Percentiles rank a stretch among this genome's conserved stretches.
Evolutionary conservation across 306 rosid species (phyloP).

Genomic region (Castanea mollissima): DNA sequence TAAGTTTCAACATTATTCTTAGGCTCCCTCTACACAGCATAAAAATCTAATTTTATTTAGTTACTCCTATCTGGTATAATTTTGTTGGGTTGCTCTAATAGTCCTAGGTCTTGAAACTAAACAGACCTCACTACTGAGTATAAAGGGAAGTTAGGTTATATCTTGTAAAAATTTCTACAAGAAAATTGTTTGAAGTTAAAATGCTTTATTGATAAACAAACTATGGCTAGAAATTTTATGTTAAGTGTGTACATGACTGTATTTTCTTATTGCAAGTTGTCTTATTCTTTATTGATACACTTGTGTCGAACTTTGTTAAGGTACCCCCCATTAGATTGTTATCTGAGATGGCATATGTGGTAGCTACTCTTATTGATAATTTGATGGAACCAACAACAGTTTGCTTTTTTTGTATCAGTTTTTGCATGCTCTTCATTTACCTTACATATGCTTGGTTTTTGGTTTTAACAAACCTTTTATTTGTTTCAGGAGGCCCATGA

Average conservation of each 20-base stretch:
- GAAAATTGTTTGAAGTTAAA: not conserved
- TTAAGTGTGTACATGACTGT: not conserved
- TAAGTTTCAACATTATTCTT: not conserved
- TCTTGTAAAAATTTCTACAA: not conserved
- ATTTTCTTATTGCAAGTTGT: not conserved
- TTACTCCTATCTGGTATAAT: not conserved
- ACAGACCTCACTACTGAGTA: not conserved
- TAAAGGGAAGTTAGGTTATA: not conserved
- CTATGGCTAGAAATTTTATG: not conserved
- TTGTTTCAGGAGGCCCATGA: conserved; percentile 69
- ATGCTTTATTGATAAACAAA: not conserved
- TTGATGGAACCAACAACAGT: not conserved
- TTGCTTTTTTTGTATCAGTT: not conserved
- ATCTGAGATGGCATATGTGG: not conserved
- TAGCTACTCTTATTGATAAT: not conserved
- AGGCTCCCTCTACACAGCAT: not conserved
- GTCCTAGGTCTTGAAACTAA: not conserved
- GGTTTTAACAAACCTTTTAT: conserved; percentile 7
- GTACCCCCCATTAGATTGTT: not conserved
- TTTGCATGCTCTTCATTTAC: not conserved
- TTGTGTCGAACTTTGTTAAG: not conserved
- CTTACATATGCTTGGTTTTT: conserved; percentile 16
- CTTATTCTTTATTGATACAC: not conserved
- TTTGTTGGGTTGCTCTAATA: not conserved
- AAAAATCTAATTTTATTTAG: not conserved